phyloP scores from a whole-genome alignment of 345 rosid species.

The Cardamine chenopodiifolia region DNA sequence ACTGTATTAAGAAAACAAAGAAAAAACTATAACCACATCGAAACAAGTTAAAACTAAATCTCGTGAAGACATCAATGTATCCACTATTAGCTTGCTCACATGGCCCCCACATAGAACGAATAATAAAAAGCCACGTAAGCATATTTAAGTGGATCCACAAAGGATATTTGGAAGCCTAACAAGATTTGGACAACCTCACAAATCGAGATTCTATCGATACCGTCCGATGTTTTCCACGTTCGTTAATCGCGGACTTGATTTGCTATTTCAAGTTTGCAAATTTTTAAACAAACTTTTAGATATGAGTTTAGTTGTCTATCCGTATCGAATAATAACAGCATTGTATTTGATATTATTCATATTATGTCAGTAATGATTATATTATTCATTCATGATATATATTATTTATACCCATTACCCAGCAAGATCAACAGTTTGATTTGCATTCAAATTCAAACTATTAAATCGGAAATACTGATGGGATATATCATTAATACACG shows the following conservation, averaged over 20 bases:
- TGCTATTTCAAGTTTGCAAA: constrained; percentile 12
- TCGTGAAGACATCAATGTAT: constrained; percentile 31
- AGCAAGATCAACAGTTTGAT: constrained; percentile 25
- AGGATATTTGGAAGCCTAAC: constrained; percentile 18
- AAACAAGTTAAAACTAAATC: neutral
- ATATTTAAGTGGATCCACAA: neutral
- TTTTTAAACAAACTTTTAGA: neutral
- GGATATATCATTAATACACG: neutral
- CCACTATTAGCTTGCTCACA: constrained; percentile 33
- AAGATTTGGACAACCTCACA: constrained; percentile 36
- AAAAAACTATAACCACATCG: constrained; percentile 1
- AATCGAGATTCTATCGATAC: constrained; percentile 44
- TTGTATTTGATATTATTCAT: neutral
- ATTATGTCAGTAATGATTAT: constrained; percentile 3
- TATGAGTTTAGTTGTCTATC: neutral
- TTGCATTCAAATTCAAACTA: constrained; percentile 9
- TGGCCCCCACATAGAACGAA: constrained; percentile 36
- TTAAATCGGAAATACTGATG: neutral
- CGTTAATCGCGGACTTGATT: constrained; percentile 35
- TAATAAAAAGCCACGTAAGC: neutral
- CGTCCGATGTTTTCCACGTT: constrained; percentile 50
- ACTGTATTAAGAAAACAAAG: neutral
- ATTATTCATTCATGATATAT: neutral
- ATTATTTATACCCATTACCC: no score
- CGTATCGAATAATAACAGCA: neutral